Percentiles rank a stretch among this genome's conserved stretches.
These are phyloP conservation scores for Naumovozyma castellii DNA, from an alignment of 805 yeast genomes.

Conservation along the genomic window DNA sequence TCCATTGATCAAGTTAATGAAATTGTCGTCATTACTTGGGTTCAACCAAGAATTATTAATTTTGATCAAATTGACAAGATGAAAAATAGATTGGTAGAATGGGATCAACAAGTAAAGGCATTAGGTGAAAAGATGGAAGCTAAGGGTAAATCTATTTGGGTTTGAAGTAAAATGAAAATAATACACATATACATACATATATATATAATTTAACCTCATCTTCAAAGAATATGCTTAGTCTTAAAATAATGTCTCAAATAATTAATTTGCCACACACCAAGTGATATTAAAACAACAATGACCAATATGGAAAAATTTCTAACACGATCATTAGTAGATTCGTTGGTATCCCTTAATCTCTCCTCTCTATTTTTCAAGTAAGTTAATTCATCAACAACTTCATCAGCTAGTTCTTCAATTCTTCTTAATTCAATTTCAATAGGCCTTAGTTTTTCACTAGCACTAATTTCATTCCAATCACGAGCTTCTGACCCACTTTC, in stretches of 20 bases:
- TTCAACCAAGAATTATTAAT: slow-evolving; percentile 90
- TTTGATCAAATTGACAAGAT: slow-evolving; percentile 67
- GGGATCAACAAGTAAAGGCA: slow-evolving; percentile 68
- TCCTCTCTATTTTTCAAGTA: slow-evolving; percentile 82
- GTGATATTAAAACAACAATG: slow-evolving; percentile 54
- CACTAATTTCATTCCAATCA: slow-evolving; percentile 92
- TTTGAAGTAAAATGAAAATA: slow-evolving; percentile 21
- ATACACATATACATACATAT: neutral
- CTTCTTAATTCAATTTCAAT: slow-evolving; percentile 81
- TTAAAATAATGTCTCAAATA: slow-evolving; percentile 88
- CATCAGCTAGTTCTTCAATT: slow-evolving; percentile 74
- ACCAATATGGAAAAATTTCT: slow-evolving; percentile 70
- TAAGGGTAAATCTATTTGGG: slow-evolving; percentile 60
- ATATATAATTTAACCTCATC: neutral
- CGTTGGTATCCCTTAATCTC: slow-evolving; percentile 89
- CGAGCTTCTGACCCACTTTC: slow-evolving; percentile 94
- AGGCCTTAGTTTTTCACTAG: slow-evolving; percentile 85
- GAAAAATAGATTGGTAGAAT: slow-evolving; percentile 59
- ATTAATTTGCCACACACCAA: slow-evolving; percentile 86
- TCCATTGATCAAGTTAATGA: slow-evolving; percentile 78
- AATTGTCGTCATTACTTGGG: slow-evolving; percentile 79
- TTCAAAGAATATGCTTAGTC: slow-evolving; percentile 57
- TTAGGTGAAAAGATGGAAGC: slow-evolving; percentile 53
- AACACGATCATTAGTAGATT: slow-evolving; percentile 85
- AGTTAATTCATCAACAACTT: slow-evolving; percentile 64